phyloP scores from a whole-genome alignment of 805 yeast species.

The Maudiozyma bulderi region DNA sequence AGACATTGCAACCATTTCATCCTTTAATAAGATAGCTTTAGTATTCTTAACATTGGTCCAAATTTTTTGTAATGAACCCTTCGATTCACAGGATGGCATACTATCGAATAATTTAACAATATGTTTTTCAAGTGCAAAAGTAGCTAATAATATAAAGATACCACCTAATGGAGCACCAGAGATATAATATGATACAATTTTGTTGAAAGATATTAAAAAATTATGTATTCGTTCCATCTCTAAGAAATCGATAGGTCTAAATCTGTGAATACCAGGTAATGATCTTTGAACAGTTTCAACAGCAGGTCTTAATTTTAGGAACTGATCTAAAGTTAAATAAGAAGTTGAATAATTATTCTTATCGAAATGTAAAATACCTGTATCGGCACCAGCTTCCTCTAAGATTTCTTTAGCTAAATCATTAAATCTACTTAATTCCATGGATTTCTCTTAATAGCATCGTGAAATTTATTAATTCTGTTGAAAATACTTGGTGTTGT shows the following conservation, averaged over 20 bases:
- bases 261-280: slow-evolving; percentile 2
- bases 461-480: slow-evolving; percentile 8
- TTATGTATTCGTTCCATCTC: slow-evolving; percentile 3
- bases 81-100: slow-evolving; percentile 5
- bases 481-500: slow-evolving; percentile 7
- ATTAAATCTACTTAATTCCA: slow-evolving; percentile 11
- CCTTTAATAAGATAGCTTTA: slow-evolving; percentile 7
- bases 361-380: slow-evolving; percentile 5
- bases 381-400: background rate
- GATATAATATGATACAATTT: slow-evolving; percentile 7
- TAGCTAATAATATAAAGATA: slow-evolving; percentile 7
- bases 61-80: slow-evolving; percentile 6
- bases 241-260: slow-evolving; percentile 7
- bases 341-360: slow-evolving; percentile 10
- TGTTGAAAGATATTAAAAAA: slow-evolving; percentile 7
- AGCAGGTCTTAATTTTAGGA: slow-evolving; percentile 6
- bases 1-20: slow-evolving; percentile 9
- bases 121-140: slow-evolving; percentile 10
- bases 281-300: slow-evolving; percentile 1
- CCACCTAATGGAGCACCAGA: slow-evolving; percentile 7
- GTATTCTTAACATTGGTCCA: slow-evolving; percentile 2
- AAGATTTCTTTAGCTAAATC: slow-evolving; percentile 3
- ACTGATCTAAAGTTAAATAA: slow-evolving; percentile 4
- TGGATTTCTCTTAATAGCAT: slow-evolving; percentile 8
- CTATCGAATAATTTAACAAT: slow-evolving; percentile 2